Base-by-base conservation (phyloP, 176 grass and related monocot genomes). In the Raddia distichophylla region DNA sequence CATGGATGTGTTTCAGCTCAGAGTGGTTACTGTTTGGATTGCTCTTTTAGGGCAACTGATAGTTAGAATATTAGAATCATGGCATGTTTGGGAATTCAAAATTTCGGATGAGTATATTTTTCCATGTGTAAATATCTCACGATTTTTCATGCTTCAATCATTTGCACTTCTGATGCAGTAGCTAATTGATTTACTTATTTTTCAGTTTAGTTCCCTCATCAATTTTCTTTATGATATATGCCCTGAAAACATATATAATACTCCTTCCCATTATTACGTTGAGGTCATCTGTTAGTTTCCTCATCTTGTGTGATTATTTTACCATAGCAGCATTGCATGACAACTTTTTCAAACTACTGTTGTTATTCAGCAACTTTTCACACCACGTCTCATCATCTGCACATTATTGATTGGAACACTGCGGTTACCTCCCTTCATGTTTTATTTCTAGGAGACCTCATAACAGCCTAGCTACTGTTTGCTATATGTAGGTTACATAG, bases 131-230 rank as follows among this genome's bases (percentile, higher is more conserved):
- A 60, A 68, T 32, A 45, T 75, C 35, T 81, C 18, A 64, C 6
- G 5, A 49, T 3, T 75, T 22, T 27, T 22, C 18, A 64, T 37
- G 11, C 44, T 43, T 2, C 16, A n/a, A 14, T 65, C 32, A 15
- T 60, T 83, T 59, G 11, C 11, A 22, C 2, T 43, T 60, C 51
- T 56, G 10, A 59, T 83, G 10, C 40, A 80, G 64, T 84, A 71
- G 64, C 64, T 67, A 71, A 65, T 49, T 76, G 62, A 12, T n/a
- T n/a, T 45, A 67, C 54, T 55, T 69, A 80, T 57, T 85, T 17
- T 62, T 57, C 63, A n/a, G 46, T 51, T 73, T 46, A 74, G 34
- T 74, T 13, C 8, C 11, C 18, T 20, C 20, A 51, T 8, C 1
- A 2, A 27, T 54, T 14, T 44, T 40, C 37, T 35, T 69, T 76